phyloP scores from a whole-genome alignment of 2,329 filamentous ascomycete genomes.

The Leptographium flavum region DNA sequence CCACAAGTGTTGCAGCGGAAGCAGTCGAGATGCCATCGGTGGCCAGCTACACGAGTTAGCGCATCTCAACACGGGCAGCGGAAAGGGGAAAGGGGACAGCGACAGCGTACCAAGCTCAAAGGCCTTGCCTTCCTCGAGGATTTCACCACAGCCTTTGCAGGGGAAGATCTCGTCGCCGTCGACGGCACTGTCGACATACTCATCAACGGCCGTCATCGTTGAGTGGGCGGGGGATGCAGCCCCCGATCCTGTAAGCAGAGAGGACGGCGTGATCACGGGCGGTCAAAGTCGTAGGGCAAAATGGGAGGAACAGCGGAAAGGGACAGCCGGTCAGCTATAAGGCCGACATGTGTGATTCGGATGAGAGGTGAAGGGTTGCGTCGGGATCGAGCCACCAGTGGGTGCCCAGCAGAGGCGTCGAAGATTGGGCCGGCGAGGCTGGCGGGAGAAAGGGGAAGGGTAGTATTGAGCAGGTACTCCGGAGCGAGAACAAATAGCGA shows the following conservation, averaged over 20 bases:
- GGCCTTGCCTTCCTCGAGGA: conserved; percentile 94
- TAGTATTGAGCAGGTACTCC: no score
- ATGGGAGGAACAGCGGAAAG: background rate
- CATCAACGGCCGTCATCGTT: conserved; percentile 39
- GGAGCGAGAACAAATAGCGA: background rate
- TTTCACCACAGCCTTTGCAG: conserved; percentile 92
- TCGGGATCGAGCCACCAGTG: background rate
- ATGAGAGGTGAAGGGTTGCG: background rate
- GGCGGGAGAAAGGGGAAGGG: background rate
- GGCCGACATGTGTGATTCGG: conserved; percentile 1
- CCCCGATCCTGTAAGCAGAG: conserved; percentile 1
- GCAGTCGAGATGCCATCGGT: conserved; percentile 97
- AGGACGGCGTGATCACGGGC: background rate
- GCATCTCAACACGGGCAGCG: background rate
- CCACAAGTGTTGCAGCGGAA: conserved; percentile 95
- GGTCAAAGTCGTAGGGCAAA: background rate
- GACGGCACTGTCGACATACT: conserved; percentile 50
- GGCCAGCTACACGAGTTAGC: conserved; percentile 51
- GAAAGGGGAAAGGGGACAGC: background rate
- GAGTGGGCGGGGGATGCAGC: background rate
- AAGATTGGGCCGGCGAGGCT: background rate
- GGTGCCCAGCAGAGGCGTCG: background rate
- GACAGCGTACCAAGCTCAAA: conserved; percentile 73
- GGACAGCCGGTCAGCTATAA: background rate
- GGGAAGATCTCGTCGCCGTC: conserved; percentile 75